Percentiles rank a stretch among this genome's conserved stretches.
Evolutionary conservation across 805 yeast genomes (phyloP).

Genomic region (Yarrowia hollandica): DNA sequence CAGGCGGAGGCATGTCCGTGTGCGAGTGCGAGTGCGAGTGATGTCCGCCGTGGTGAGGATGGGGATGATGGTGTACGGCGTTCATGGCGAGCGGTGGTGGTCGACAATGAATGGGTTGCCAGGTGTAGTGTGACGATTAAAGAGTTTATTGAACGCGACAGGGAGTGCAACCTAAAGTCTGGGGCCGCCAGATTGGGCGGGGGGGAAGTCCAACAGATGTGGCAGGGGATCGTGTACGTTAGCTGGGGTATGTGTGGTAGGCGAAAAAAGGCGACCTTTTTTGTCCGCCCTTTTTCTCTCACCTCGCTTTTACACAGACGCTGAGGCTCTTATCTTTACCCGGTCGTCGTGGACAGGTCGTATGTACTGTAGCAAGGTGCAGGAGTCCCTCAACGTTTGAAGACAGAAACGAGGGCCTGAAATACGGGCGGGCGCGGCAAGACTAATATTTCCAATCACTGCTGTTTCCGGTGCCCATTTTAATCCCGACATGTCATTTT

Average conservation of each 20-base stretch:
- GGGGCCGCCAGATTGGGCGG: no score
- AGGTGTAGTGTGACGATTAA: conserved; percentile 12
- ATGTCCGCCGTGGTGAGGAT: conserved; percentile 4
- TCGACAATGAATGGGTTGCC: not conserved
- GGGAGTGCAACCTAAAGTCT: conserved; percentile 10
- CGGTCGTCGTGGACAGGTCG: conserved; percentile 1
- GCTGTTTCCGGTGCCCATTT: no score
- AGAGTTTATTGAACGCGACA: conserved; percentile 18
- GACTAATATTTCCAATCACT: no score
- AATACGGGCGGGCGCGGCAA: no score
- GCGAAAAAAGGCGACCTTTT: no score
- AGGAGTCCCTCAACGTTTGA: no score
- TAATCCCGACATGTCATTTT: no score
- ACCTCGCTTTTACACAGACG: no score
- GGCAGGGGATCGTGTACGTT: no score
- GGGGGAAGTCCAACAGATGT: no score
- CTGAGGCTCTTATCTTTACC: conserved; percentile 9
- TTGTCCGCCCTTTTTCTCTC: not conserved
- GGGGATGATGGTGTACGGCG: conserved; percentile 24
- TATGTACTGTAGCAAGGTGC: not conserved
- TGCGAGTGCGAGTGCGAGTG: conserved; percentile 2
- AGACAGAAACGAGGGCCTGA: no score
- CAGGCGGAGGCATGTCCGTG: conserved; percentile 20
- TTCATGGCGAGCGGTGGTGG: conserved; percentile 11
- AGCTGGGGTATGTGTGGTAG: no score